phyloP scores from a whole-genome alignment of 2,329 filamentous ascomycete species.

The Sclerotinia glacialis region DNA sequence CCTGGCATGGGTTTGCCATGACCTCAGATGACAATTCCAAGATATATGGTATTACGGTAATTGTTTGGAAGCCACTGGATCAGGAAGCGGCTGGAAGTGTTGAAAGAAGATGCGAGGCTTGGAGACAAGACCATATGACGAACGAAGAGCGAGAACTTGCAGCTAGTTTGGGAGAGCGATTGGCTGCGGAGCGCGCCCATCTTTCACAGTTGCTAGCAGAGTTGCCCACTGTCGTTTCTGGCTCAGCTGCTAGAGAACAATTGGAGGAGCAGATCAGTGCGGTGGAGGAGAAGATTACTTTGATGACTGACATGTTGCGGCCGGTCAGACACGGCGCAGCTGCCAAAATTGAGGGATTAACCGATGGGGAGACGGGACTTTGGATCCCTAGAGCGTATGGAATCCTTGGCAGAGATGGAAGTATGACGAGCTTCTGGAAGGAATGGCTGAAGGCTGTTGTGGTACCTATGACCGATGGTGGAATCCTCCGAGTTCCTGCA shows the following conservation, averaged over 20 bases:
- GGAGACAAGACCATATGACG: slow-evolving; percentile 84
- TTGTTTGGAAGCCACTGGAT: slow-evolving; percentile 87
- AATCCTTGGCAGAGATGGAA: slow-evolving; percentile 79
- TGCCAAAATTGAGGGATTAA: slow-evolving; percentile 94
- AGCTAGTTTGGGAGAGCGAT: slow-evolving; percentile 81
- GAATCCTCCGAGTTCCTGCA: slow-evolving; percentile 74
- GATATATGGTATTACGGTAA: slow-evolving; percentile 86
- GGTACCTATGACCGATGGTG: slow-evolving; percentile 93
- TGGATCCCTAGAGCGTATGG: slow-evolving; percentile 96
- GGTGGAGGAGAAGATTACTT: slow-evolving; percentile 92
- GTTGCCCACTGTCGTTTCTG: slow-evolving; percentile 76
- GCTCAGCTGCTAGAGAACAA: slow-evolving; percentile 74
- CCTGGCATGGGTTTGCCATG: slow-evolving; percentile 99
- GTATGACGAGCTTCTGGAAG: slow-evolving; percentile 92
- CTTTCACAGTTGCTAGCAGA: slow-evolving; percentile 83
- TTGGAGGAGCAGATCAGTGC: slow-evolving; percentile 93
- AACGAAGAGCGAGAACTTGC: slow-evolving; percentile 88
- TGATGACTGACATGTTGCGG: slow-evolving; percentile 94
- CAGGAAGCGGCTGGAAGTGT: slow-evolving; percentile 78
- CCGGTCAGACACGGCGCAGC: slow-evolving; percentile 91
- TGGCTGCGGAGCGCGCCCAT: slow-evolving; percentile 84
- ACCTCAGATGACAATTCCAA: slow-evolving; percentile 89
- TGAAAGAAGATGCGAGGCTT: slow-evolving; percentile 78
- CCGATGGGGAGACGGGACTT: slow-evolving; percentile 89
- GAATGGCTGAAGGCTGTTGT: slow-evolving; percentile 93